phyloP scores from a whole-genome alignment of 2,329 filamentous ascomycete species.

The Scedosporium aurantiacum region DNA sequence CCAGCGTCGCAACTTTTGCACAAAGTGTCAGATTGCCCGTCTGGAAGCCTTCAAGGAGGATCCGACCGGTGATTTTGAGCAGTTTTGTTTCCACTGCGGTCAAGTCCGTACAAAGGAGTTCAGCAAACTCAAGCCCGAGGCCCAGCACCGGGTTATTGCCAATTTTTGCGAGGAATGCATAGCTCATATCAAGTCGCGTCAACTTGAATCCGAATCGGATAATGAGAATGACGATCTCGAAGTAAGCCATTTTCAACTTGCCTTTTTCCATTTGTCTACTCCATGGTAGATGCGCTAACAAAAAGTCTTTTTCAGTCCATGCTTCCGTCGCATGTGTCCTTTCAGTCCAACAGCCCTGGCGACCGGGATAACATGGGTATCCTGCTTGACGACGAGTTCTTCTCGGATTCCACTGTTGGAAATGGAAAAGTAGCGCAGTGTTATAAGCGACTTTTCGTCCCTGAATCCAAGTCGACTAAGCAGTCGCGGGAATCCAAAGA shows the following conservation, averaged over 20 bases:
- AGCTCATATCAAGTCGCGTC: background rate
- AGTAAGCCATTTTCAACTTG: background rate
- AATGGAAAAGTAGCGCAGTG: background rate
- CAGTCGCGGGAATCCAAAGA: background rate
- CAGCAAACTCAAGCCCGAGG: background rate
- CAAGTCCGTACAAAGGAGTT: constrained; percentile 1
- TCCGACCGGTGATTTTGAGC: background rate
- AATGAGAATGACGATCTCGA: constrained; percentile 1
- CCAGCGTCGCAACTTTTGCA: constrained; percentile 4
- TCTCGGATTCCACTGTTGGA: background rate
- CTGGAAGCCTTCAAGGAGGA: background rate
- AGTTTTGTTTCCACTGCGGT: constrained; percentile 6
- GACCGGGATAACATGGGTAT: background rate
- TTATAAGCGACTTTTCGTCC: background rate
- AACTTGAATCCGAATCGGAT: constrained; percentile 10
- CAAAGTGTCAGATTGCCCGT: background rate
- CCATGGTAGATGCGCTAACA: background rate
- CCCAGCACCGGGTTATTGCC: background rate
- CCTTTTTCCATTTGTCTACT: background rate
- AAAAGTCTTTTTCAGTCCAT: background rate
- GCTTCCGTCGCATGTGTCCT: background rate
- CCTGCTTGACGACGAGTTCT: background rate
- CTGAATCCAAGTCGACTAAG: background rate
- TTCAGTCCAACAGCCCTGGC: background rate
- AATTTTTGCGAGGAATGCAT: constrained; percentile 4